A percentile compares a stretch with the other conserved stretches of the same genome.
These are phyloP conservation scores for Fusarium mundagurra DNA, from an alignment of 2,329 filamentous ascomycete genomes.

Conservation along the genomic window DNA sequence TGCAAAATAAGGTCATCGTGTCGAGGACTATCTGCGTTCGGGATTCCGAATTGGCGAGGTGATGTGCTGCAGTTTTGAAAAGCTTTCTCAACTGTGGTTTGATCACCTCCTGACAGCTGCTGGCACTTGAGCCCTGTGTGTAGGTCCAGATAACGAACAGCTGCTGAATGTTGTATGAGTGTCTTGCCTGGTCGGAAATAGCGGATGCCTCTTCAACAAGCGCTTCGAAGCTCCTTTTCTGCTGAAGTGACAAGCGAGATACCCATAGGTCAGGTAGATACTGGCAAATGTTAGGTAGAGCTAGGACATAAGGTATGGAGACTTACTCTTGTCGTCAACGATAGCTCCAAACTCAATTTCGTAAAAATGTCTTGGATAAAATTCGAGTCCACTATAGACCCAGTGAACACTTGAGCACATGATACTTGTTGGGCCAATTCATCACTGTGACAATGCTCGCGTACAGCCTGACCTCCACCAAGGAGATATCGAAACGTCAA, in stretches of 20 bases:
- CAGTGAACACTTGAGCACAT: neutral
- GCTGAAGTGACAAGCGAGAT: neutral
- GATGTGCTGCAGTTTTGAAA: neutral
- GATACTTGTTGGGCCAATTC: neutral
- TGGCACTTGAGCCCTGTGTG: neutral
- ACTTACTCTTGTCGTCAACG: neutral
- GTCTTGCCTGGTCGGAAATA: neutral
- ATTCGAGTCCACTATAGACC: neutral
- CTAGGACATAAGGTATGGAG: neutral
- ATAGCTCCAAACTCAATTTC: neutral
- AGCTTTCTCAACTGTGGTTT: neutral
- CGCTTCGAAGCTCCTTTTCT: neutral
- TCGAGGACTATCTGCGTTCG: too few relatives aligned
- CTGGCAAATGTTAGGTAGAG: neutral
- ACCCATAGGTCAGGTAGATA: neutral
- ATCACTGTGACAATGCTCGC: neutral
- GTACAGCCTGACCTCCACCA: neutral
- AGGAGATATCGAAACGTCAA: neutral
- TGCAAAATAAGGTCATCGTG: too few relatives aligned
- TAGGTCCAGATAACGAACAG: neutral
- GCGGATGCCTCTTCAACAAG: neutral
- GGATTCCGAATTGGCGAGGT: neutral
- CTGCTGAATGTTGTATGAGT: neutral
- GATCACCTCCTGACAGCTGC: neutral
- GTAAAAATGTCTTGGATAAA: neutral